phyloP scores from a whole-genome alignment of 2,329 filamentous ascomycete species.

The Calycina marina region DNA sequence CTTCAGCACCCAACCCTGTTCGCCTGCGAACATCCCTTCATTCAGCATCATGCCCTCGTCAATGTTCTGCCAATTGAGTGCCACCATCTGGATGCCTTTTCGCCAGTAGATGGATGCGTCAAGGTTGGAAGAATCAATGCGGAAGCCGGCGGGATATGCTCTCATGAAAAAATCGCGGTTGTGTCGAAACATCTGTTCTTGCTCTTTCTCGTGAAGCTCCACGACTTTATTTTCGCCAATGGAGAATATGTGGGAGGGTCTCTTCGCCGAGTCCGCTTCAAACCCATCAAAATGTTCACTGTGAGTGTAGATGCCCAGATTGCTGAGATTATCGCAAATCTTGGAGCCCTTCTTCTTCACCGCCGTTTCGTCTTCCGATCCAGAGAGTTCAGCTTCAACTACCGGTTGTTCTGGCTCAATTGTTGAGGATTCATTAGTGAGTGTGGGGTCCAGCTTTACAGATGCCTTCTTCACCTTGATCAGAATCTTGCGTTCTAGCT shows the following conservation, averaged over 20 bases:
- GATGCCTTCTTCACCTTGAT: conserved; percentile 58
- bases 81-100: conserved; percentile 78
- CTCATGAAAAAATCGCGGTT: conserved; percentile 76
- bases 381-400: conserved; percentile 16
- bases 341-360: conserved; percentile 24
- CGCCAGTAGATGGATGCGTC: conserved; percentile 79
- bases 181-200: conserved; percentile 55
- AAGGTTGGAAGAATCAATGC: conserved; percentile 73
- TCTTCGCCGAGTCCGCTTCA: conserved; percentile 45
- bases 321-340: conserved; percentile 58
- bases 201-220: conserved; percentile 39
- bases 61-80: conserved; percentile 84
- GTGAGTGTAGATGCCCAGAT: conserved; percentile 72
- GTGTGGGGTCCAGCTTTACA: not conserved
- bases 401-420: conserved; percentile 2
- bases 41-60: conserved; percentile 96
- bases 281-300: conserved; percentile 70
- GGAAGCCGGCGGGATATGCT: conserved; percentile 70
- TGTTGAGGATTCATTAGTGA: not conserved
- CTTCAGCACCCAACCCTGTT: conserved; percentile 75
- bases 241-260: conserved; percentile 52
- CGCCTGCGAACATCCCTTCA: conserved; percentile 75
- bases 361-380: conserved; percentile 20
- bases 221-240: conserved; percentile 51
- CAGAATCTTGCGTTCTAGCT: conserved; percentile 66